A percentile compares a stretch with the other conserved stretches of the same genome.
These are phyloP conservation scores for Barnettozyma botsteinii DNA, from an alignment of 805 yeast genomes.

Conservation along the genomic window DNA sequence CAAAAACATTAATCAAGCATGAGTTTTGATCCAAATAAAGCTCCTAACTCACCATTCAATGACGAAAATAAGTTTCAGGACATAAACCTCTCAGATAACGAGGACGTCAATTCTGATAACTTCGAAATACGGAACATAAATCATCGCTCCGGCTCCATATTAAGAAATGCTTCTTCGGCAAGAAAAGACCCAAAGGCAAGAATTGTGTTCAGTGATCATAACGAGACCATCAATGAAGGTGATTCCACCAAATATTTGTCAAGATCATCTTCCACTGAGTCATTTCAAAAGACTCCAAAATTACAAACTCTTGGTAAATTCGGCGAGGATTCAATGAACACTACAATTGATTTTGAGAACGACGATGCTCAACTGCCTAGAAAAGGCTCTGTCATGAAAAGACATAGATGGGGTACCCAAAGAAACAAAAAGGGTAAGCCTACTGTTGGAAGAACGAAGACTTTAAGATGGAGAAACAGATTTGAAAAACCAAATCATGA, in stretches of 20 bases:
- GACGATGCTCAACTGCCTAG: slow-evolving; percentile 24
- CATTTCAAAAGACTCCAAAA: slow-evolving; percentile 24
- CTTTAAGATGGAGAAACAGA: slow-evolving; percentile 44
- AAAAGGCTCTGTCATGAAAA: slow-evolving; percentile 52
- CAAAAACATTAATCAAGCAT: no score
- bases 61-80: slow-evolving; percentile 24
- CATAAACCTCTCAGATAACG: slow-evolving; percentile 18
- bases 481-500: slow-evolving; percentile 30
- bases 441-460: slow-evolving; percentile 49
- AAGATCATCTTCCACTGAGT: slow-evolving; percentile 18
- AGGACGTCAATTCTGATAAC: slow-evolving; percentile 9
- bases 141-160: slow-evolving; percentile 17
- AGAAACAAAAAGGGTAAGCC: slow-evolving; percentile 70
- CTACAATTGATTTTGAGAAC: slow-evolving; percentile 13
- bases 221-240: slow-evolving; percentile 15
- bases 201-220: slow-evolving; percentile 21
- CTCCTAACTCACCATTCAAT: slow-evolving; percentile 24
- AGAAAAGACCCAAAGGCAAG: slow-evolving; percentile 19
- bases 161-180: slow-evolving; percentile 14
- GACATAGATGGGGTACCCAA: slow-evolving; percentile 90
- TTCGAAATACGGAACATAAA: slow-evolving; percentile 3
- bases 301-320: slow-evolving; percentile 21
- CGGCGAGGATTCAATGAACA: slow-evolving; percentile 10
- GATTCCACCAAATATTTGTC: slow-evolving; percentile 12
- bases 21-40: slow-evolving; percentile 14